Percentiles rank a stretch among this genome's conserved stretches.
phyloP scores from a whole-genome alignment of 2,329 filamentous ascomycete genomes.

The Trichoderma koningiopsis region DNA sequence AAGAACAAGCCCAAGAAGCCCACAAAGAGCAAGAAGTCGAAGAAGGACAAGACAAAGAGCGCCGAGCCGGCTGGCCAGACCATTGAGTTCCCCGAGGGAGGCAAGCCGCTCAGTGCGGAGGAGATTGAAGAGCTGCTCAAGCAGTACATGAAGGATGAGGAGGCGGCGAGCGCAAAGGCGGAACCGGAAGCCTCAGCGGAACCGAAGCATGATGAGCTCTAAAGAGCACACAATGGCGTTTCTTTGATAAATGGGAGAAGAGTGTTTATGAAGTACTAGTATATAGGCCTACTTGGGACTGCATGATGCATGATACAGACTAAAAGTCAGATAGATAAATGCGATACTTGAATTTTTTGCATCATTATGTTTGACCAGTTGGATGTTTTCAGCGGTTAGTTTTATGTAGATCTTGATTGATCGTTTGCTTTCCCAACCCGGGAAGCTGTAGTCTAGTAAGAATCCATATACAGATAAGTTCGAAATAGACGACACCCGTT shows the following conservation, averaged over 20 bases:
- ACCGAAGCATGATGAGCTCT: conserved; percentile 42
- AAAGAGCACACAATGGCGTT: conserved; percentile 26
- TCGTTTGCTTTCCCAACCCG: not conserved
- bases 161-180: conserved; percentile 35
- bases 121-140: conserved; percentile 55
- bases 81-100: conserved; percentile 42
- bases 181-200: conserved; percentile 34
- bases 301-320: not conserved
- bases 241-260: not conserved
- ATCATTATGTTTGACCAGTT: not conserved
- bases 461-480: not conserved
- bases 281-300: conserved; percentile 8
- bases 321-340: conserved; percentile 14
- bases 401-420: not conserved
- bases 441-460: not conserved
- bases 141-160: conserved; percentile 38
- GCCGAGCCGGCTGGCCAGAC: conserved; percentile 43
- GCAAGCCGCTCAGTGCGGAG: conserved; percentile 44
- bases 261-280: not conserved
- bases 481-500: not conserved
- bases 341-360: conserved; percentile 13
- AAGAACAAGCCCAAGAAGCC: conserved; percentile 51
- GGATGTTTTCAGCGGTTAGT: not conserved
- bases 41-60: conserved; percentile 42
- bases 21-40: conserved; percentile 46